phyloP scores from a whole-genome alignment of 1,284 basidiomycete species.

The Ganoderma lingzhi region DNA sequence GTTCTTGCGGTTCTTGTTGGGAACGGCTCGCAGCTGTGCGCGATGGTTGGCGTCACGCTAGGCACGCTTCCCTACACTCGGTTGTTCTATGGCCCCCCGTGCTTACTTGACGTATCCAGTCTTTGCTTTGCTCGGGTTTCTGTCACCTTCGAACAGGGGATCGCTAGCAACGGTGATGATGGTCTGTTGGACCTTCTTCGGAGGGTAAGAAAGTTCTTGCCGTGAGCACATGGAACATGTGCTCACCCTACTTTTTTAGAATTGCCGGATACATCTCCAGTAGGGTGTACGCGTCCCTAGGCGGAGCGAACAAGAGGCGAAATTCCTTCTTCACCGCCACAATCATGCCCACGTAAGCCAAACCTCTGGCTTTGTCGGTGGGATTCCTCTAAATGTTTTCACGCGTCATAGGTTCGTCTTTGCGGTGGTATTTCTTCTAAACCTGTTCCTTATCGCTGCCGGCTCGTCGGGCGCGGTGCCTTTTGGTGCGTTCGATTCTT shows the following conservation, averaged over 20 bases:
- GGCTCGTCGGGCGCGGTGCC: conserved; percentile 96
- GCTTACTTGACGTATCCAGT: conserved; percentile 52
- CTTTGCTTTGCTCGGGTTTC: conserved; percentile 97
- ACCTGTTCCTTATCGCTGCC: conserved; percentile 86
- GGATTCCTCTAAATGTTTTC: conserved; percentile 10
- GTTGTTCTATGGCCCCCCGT: background rate
- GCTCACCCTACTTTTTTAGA: conserved; percentile 46
- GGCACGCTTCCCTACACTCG: conserved; percentile 48
- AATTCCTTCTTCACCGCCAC: conserved; percentile 91
- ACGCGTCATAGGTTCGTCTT: conserved; percentile 71
- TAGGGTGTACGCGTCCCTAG: conserved; percentile 84
- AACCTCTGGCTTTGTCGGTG: conserved; percentile 11
- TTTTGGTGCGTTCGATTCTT: conserved; percentile 65
- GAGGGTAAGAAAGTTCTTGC: conserved; percentile 58
- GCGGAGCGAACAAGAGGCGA: conserved; percentile 82
- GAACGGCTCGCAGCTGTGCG: conserved; percentile 89
- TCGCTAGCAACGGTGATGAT: conserved; percentile 97
- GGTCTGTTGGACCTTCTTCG: conserved; percentile 95
- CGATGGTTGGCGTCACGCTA: conserved; percentile 92
- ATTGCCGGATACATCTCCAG: conserved; percentile 92
- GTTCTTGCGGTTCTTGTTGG: conserved; percentile 88
- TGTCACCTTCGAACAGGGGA: conserved; percentile 95
- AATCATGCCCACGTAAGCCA: conserved; percentile 82
- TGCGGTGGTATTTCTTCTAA: conserved; percentile 83
- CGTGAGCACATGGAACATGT: background rate